These are phyloP conservation scores for Sanghuangporus sanghuang DNA, from an alignment of 1,284 basidiomycete genomes.

Conservation along the genomic window DNA sequence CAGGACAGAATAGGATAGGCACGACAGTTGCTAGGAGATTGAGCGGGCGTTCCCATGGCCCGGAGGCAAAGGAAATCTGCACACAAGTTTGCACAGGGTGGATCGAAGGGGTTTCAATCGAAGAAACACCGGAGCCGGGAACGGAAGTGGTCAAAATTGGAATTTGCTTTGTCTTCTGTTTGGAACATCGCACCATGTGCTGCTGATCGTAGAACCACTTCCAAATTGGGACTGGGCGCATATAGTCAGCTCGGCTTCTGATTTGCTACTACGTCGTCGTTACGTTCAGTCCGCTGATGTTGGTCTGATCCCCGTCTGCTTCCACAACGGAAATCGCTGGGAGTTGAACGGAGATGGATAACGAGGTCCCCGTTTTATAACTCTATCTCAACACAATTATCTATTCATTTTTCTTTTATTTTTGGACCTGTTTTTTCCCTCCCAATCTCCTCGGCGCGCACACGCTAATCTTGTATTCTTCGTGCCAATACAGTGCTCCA, in stretches of 20 bases:
- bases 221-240: not conserved
- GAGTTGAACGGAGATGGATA: no score
- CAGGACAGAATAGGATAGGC: not conserved
- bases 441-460: not conserved
- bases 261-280: not conserved
- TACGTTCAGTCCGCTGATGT: not conserved
- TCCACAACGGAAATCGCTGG: not conserved
- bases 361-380: not conserved
- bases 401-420: not conserved
- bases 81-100: not conserved
- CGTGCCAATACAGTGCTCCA: constrained; percentile 39
- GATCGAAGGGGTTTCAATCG: not conserved
- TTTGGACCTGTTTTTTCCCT: not conserved
- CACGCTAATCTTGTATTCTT: not conserved
- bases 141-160: not conserved
- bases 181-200: not conserved
- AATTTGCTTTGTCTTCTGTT: not conserved
- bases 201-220: not conserved
- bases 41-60: constrained; percentile 4
- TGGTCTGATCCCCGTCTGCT: not conserved
- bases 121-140: not conserved
- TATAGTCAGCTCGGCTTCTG: not conserved
- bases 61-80: not conserved
- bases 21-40: not conserved
- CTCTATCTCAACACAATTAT: not conserved